Conservation (phyloP, 2,329 filamentous ascomycete genomes). For the Reticulascus tulasneorum region DNA sequence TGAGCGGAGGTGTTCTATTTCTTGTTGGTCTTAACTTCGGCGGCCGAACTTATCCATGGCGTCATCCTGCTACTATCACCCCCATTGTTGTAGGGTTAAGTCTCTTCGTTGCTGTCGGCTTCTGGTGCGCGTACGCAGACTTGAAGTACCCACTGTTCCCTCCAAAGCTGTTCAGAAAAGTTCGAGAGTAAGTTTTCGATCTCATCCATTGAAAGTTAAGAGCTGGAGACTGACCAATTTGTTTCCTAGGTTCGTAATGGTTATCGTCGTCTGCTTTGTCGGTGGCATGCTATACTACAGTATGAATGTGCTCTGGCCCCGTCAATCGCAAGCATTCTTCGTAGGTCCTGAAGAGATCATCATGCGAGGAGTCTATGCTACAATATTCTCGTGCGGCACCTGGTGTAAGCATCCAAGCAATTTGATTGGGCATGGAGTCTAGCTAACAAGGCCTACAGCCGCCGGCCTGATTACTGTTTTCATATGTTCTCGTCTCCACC, state of each 20-base stretch:
- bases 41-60: conserved; percentile 25
- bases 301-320: conserved; percentile 26
- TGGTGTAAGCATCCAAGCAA: conserved; percentile 12
- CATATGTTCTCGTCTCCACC: conserved; percentile 24
- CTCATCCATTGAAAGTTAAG: neutral
- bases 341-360: conserved; percentile 17
- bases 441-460: conserved; percentile 4
- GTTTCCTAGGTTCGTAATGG: conserved; percentile 20
- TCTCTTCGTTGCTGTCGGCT: conserved; percentile 22
- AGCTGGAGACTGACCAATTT: neutral
- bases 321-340: conserved; percentile 22
- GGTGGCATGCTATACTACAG: conserved; percentile 27
- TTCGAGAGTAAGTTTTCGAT: conserved; percentile 16
- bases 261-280: conserved; percentile 26
- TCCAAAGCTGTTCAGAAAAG: conserved; percentile 22
- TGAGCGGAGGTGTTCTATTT: conserved; percentile 20
- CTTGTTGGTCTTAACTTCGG: conserved; percentile 26
- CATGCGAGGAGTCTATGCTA: conserved; percentile 23
- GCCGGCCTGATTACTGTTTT: conserved; percentile 24
- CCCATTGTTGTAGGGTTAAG: conserved; percentile 24
- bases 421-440: neutral
- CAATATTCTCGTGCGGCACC: conserved; percentile 24
- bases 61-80: conserved; percentile 19
- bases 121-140: conserved; percentile 22
- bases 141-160: conserved; percentile 25